Evolutionary conservation across 352 stramenopile genomes (phyloP), one percentile per base, ranked within the genome.

Genomic region (Globisporangium okanoganense): DNA sequence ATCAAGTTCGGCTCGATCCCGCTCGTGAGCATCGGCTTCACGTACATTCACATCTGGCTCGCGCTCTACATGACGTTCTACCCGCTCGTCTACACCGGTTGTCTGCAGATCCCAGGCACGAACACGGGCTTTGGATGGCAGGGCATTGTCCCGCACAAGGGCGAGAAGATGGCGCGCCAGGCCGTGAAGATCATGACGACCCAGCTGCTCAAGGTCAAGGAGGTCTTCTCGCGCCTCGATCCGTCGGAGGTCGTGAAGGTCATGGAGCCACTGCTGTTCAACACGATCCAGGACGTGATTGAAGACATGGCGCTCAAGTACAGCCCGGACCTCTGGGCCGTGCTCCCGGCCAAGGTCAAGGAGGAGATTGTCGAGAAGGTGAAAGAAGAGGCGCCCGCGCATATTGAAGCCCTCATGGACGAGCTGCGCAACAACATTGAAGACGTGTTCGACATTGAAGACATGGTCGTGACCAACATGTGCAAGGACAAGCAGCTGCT

Each of bases 21-120:
- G 5, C 64, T 90, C 49, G 91, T 97, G 18, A 93, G 85, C 35
- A 87, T 96, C 31, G 72, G 83, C 14, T 97, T 98, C 61, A 97
- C 94, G 41, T 98, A 98, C 63, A 70, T 97, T 41, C 97, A 97
- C 70, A 98, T 98, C 75, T 97, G 96, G 78, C 70, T 98, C 58
- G 97, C 97, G 36, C 75, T 99, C 2, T 99, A 95, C 78, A 98
- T 98, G 90, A 99, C 98, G 35, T 99, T 99, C 73, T 97, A 98
- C 71, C 97, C 97, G 6, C 78, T 99, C 36, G 72, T 97, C 48
- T 99, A 98, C 69, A 71, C 83, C 29, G 97, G 96, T 20, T 94
- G 88, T 29, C 72, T 96, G 57, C 91, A 96, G 71, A 88, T 93
- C 64, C 82, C 85, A 0, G 66, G 71, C 44, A 96, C 85, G 3